A percentile compares a stretch with the other conserved stretches of the same genome.
Evolutionary conservation across 495 filamentous ascomycete species (phyloP).

Genomic region (Pseudevernia furfuracea): DNA sequence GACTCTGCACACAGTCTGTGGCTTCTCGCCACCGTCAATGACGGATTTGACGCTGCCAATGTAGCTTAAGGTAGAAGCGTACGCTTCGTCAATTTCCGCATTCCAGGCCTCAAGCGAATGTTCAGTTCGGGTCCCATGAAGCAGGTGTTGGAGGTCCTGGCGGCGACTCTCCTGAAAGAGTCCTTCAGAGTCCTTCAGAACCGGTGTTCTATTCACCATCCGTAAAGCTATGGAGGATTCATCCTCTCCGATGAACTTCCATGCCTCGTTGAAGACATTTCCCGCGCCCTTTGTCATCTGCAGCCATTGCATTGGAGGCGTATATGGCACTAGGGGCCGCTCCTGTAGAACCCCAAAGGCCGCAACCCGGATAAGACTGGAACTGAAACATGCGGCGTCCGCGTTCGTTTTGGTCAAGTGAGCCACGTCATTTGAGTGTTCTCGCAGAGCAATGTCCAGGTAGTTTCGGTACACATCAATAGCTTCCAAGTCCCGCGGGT

Average conservation of each 20-base stretch:
- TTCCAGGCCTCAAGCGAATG: slow-evolving; percentile 29
- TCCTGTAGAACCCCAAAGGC: slow-evolving; percentile 29
- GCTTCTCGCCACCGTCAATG: slow-evolving; percentile 25
- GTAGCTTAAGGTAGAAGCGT: slow-evolving; percentile 30
- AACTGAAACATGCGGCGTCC: slow-evolving; percentile 31
- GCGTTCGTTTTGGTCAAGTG: slow-evolving; percentile 30
- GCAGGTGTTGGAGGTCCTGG: slow-evolving; percentile 26
- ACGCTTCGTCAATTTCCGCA: slow-evolving; percentile 28
- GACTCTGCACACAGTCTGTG: slow-evolving; percentile 27
- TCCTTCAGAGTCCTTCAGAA: slow-evolving; percentile 14
- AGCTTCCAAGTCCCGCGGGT: slow-evolving; percentile 19
- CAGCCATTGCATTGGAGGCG: slow-evolving; percentile 36
- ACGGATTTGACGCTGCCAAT: slow-evolving; percentile 31
- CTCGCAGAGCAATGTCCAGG: slow-evolving; percentile 31
- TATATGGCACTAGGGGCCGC: slow-evolving; percentile 31
- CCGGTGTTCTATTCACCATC: slow-evolving; percentile 21
- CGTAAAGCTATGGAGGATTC: slow-evolving; percentile 20
- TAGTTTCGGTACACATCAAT: slow-evolving; percentile 30
- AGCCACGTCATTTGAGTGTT: slow-evolving; percentile 32
- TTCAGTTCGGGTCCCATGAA: slow-evolving; percentile 23
- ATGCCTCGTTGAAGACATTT: slow-evolving; percentile 24
- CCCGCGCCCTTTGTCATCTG: slow-evolving; percentile 22
- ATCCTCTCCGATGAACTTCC: slow-evolving; percentile 22
- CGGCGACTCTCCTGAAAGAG: slow-evolving; percentile 25
- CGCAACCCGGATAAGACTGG: slow-evolving; percentile 26